Evolutionary conservation across 2,329 filamentous ascomycete species (phyloP).

Genomic region (Xylariales sp.): DNA sequence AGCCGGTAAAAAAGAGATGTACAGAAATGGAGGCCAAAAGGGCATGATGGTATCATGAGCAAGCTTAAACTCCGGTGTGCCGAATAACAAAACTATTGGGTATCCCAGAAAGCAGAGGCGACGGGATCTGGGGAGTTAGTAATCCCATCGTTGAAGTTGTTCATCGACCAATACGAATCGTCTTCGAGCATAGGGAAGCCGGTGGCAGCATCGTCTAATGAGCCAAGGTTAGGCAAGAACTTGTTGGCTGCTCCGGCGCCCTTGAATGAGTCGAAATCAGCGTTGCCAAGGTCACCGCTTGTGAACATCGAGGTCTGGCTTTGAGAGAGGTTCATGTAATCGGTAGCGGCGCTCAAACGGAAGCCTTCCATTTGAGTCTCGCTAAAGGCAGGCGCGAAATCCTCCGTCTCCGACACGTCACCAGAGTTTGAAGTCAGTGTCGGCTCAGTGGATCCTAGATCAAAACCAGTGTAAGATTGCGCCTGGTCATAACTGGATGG

Average conservation of each 20-base stretch:
- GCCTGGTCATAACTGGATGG: constrained; percentile 26
- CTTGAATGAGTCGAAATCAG: constrained; percentile 52
- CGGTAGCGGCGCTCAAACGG: constrained; percentile 43
- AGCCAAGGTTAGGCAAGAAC: constrained; percentile 33
- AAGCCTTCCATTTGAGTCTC: constrained; percentile 43
- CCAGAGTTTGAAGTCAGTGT: constrained; percentile 58
- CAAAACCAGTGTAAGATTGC: constrained; percentile 41
- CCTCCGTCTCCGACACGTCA: constrained; percentile 64
- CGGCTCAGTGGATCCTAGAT: constrained; percentile 44
- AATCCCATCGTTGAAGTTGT: constrained; percentile 30
- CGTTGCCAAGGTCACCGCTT: constrained; percentile 40
- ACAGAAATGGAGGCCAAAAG: not conserved
- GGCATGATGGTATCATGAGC: constrained; percentile 7
- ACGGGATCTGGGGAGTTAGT: constrained; percentile 28
- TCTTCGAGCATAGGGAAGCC: constrained; percentile 46
- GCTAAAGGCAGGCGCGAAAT: constrained; percentile 41
- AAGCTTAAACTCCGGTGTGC: constrained; percentile 5
- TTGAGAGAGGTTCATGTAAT: constrained; percentile 42
- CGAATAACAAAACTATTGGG: constrained; percentile 8
- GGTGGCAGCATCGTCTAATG: constrained; percentile 32
- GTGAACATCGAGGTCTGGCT: constrained; percentile 32
- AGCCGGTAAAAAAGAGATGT: too few relatives aligned
- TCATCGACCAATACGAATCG: constrained; percentile 33
- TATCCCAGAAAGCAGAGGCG: constrained; percentile 24
- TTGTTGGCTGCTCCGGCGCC: constrained; percentile 45